Percentiles rank a stretch among this genome's conserved stretches.
Conservation (phyloP, 257 asterid genomes). For the Leonotis leonurus region DNA sequence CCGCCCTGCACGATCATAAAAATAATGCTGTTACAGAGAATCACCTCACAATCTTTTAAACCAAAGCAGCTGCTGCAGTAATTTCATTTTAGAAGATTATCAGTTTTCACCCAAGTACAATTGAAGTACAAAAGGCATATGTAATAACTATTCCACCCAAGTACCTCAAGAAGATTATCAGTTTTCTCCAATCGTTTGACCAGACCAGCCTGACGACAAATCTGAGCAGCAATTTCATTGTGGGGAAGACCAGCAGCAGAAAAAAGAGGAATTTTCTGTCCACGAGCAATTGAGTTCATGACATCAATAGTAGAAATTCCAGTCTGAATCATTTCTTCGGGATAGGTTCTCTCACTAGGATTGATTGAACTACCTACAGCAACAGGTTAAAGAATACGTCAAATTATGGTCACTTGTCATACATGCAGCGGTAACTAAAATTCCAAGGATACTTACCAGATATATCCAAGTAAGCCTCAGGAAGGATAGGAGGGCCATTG, state of each 20-base stretch:
- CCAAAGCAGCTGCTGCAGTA: too few relatives aligned
- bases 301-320: constrained; percentile 98
- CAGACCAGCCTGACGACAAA: constrained; percentile 99
- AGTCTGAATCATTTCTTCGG: constrained; percentile 97
- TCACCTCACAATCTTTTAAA: too few relatives aligned
- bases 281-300: constrained; percentile 98
- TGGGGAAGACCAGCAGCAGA: constrained; percentile 99
- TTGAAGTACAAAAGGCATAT: neutral
- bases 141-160: neutral
- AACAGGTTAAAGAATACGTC: constrained; percentile 20
- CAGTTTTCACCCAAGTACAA: too few relatives aligned
- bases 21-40: constrained; percentile 9
- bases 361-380: constrained; percentile 89
- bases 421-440: neutral
- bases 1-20: constrained; percentile 42
- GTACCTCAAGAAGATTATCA: constrained; percentile 81
- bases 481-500: constrained; percentile 96
- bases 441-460: constrained; percentile 55
- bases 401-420: neutral
- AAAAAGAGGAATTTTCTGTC: constrained; percentile 95
- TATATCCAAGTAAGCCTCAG: constrained; percentile 97
- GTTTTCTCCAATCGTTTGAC: constrained; percentile 88
- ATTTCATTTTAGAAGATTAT: too few relatives aligned
- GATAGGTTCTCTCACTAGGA: constrained; percentile 99
- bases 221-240: constrained; percentile 98